phyloP scores from a whole-genome alignment of 2,329 filamentous ascomycete species.

The Onygenales sp. region DNA sequence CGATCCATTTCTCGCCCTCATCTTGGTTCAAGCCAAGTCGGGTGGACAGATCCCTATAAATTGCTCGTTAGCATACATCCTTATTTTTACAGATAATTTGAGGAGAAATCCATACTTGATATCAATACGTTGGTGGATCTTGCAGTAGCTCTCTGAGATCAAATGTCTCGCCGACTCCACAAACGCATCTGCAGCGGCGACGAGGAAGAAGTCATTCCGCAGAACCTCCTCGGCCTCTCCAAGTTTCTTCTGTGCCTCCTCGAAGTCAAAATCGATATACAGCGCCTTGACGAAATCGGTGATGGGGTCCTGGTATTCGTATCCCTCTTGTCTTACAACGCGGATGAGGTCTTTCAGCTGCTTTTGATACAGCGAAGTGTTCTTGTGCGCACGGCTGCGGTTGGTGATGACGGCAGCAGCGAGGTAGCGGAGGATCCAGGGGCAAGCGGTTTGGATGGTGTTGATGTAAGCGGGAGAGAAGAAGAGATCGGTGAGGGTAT shows the following conservation, averaged over 20 bases:
- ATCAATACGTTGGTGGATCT: conserved; percentile 97
- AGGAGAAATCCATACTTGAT: conserved; percentile 56
- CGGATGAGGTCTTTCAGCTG: conserved; percentile 96
- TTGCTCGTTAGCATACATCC: not conserved
- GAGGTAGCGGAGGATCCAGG: conserved; percentile 92
- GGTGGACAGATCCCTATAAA: conserved; percentile 65
- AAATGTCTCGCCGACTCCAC: conserved; percentile 91
- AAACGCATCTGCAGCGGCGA: conserved; percentile 73
- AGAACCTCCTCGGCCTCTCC: conserved; percentile 82
- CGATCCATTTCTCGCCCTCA: conserved; percentile 99
- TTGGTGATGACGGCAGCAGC: conserved; percentile 92
- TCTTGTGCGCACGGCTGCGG: conserved; percentile 68
- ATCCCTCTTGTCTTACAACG: conserved; percentile 91
- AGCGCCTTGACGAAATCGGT: conserved; percentile 95
- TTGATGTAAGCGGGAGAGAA: conserved; percentile 98
- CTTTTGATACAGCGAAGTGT: conserved; percentile 80
- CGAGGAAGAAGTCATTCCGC: conserved; percentile 90
- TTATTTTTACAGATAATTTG: not conserved
- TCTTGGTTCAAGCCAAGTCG: conserved; percentile 85
- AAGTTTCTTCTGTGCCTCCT: conserved; percentile 87
- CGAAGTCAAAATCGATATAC: conserved; percentile 94
- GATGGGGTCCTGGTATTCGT: conserved; percentile 94
- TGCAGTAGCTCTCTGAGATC: conserved; percentile 99
- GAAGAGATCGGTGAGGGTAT: conserved; percentile 88
- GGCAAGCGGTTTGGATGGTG: conserved; percentile 96